Evolutionary conservation across 2,329 filamentous ascomycete genomes (phyloP).

Genomic region (Elsinoe australis): DNA sequence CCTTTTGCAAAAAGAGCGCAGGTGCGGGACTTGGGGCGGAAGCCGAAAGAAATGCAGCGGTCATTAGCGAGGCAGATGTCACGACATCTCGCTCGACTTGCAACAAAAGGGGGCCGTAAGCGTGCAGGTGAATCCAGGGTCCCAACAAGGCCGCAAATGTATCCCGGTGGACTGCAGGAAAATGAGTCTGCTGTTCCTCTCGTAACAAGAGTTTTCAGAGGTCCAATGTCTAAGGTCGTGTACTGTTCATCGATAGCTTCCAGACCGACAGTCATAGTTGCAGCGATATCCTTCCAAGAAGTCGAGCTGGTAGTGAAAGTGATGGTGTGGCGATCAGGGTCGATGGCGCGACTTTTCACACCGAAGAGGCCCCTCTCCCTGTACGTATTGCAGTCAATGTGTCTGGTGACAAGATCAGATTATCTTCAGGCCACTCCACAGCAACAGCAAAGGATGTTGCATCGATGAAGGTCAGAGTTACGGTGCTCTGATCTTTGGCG

Average conservation of each 20-base stretch:
- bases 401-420: neutral
- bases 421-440: neutral
- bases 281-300: neutral
- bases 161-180: neutral
- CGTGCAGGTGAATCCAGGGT: neutral
- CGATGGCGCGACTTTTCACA: neutral
- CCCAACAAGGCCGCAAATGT: neutral
- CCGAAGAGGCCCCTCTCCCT: neutral
- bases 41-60: neutral
- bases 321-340: neutral
- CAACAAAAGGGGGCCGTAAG: neutral
- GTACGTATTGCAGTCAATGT: neutral
- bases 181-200: neutral
- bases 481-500: neutral
- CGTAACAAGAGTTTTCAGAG: neutral
- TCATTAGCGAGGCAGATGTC: neutral
- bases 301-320: neutral
- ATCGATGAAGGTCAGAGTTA: neutral
- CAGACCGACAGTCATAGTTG: neutral
- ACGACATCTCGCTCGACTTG: neutral
- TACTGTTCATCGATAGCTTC: neutral
- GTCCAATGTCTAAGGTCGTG: neutral
- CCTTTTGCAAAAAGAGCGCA: neutral
- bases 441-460: neutral
- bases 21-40: neutral